These are phyloP conservation scores for Buddleja alternifolia DNA, from an alignment of 257 asterid genomes.

Conservation along the genomic window DNA sequence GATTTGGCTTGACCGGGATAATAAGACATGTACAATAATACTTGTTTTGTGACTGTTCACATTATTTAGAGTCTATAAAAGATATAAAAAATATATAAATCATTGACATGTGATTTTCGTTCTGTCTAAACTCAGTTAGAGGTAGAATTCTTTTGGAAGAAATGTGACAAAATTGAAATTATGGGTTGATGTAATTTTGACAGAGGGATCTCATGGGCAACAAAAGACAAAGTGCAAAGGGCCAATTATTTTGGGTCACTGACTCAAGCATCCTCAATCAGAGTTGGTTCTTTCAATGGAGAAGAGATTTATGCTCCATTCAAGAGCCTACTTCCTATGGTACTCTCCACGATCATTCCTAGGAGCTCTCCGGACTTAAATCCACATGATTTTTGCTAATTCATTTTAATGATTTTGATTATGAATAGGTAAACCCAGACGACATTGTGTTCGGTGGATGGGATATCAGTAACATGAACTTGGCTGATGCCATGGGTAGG, in stretches of 20 bases:
- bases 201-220: slow-evolving; percentile 78
- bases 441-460: slow-evolving; percentile 72
- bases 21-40: too few relatives aligned
- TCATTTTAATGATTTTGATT: slow-evolving; percentile 14
- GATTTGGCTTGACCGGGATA: too few relatives aligned
- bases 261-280: slow-evolving; percentile 66
- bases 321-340: slow-evolving; percentile 73
- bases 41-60: too few relatives aligned
- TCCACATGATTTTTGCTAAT: too few relatives aligned
- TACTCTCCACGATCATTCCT: slow-evolving; percentile 9
- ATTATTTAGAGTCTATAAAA: too few relatives aligned
- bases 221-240: slow-evolving; percentile 62
- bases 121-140: too few relatives aligned
- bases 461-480: slow-evolving; percentile 69
- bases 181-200: slow-evolving; percentile 22
- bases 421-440: slow-evolving; percentile 58
- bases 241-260: slow-evolving; percentile 75
- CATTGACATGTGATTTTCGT: too few relatives aligned
- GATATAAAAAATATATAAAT: too few relatives aligned
- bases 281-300: slow-evolving; percentile 70
- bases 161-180: slow-evolving; percentile 11
- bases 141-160: not conserved
- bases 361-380: too few relatives aligned
- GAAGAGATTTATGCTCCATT: slow-evolving; percentile 75
- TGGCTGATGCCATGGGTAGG: slow-evolving; percentile 76